A percentile compares a stretch with the other conserved stretches of the same genome.
phyloP scores from a whole-genome alignment of 768 basidiomycete species.

The Leucocoprinus sp. region DNA sequence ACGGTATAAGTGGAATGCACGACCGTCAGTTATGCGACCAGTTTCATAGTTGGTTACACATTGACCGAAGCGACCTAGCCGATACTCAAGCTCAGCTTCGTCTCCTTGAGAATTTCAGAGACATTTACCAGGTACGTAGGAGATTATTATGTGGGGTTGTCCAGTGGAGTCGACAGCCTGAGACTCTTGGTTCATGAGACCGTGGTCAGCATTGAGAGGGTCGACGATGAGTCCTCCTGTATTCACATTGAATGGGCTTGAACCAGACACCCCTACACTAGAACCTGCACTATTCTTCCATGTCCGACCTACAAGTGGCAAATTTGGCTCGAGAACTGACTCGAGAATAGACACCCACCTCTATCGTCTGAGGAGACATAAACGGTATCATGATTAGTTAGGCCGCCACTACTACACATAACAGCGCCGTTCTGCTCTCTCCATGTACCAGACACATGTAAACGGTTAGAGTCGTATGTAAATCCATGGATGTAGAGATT shows the following conservation, averaged over 20 bases:
- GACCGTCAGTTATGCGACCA: conserved; percentile 27
- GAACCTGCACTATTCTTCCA: conserved; percentile 37
- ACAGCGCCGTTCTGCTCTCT: conserved; percentile 35
- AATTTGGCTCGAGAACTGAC: background rate
- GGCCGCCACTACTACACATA: conserved; percentile 32
- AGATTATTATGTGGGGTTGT: conserved; percentile 39
- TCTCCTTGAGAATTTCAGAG: too few species aligned
- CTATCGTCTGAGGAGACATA: conserved; percentile 40
- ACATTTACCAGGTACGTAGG: conserved; percentile 37
- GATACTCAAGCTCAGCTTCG: conserved; percentile 3
- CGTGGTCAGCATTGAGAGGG: conserved; percentile 37
- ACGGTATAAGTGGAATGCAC: conserved; percentile 36
- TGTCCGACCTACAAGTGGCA: conserved; percentile 26
- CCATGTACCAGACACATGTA: conserved; percentile 41
- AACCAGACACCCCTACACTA: conserved; percentile 31
- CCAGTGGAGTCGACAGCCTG: conserved; percentile 38
- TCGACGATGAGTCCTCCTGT: conserved; percentile 36
- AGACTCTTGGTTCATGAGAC: conserved; percentile 45
- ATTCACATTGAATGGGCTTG: conserved; percentile 34
- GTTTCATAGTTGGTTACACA: conserved; percentile 35
- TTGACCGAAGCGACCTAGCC: conserved; percentile 36
- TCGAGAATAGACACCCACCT: conserved; percentile 17
- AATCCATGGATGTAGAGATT: conserved; percentile 43
- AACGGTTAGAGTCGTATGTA: conserved; percentile 28
- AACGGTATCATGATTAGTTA: conserved; percentile 41